Percentiles rank a stretch among this genome's conserved stretches.
Conservation (phyloP, 176 grass and related monocot genomes). For the Aegilops umbellulata region DNA sequence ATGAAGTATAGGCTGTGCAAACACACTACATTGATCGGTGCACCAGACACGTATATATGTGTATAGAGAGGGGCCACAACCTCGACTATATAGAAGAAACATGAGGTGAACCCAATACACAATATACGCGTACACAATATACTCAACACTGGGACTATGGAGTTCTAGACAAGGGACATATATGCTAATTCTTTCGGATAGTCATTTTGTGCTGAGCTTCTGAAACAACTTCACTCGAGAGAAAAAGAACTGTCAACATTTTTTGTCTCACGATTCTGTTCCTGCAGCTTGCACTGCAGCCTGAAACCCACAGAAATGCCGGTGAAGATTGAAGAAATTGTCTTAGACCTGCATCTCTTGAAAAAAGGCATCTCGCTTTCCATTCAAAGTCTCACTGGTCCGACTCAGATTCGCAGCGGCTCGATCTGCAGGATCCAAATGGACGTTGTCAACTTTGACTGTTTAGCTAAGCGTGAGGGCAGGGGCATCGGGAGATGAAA, state of each 20-base stretch:
- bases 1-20: too few species aligned
- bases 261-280: not conserved
- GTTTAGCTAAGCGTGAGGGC: not conserved
- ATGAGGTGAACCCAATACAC: too few species aligned
- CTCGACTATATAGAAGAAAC: too few species aligned
- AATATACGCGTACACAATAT: too few species aligned
- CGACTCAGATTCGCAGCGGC: too few species aligned
- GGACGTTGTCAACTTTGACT: not conserved
- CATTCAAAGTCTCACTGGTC: not conserved
- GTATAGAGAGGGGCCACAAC: too few species aligned
- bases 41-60: too few species aligned
- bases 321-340: not conserved
- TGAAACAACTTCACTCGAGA: not conserved
- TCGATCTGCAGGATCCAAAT: not conserved
- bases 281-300: not conserved
- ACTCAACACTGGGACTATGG: too few species aligned
- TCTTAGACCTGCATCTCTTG: not conserved
- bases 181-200: too few species aligned
- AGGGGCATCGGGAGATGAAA: conserved; percentile 9
- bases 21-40: too few species aligned
- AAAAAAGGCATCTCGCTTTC: not conserved
- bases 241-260: not conserved
- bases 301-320: not conserved
- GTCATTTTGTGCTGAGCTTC: too few species aligned
- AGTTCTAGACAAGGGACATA: too few species aligned